Base-by-base conservation (phyloP, 345 rosid species). In the Euclidium syriacum region DNA sequence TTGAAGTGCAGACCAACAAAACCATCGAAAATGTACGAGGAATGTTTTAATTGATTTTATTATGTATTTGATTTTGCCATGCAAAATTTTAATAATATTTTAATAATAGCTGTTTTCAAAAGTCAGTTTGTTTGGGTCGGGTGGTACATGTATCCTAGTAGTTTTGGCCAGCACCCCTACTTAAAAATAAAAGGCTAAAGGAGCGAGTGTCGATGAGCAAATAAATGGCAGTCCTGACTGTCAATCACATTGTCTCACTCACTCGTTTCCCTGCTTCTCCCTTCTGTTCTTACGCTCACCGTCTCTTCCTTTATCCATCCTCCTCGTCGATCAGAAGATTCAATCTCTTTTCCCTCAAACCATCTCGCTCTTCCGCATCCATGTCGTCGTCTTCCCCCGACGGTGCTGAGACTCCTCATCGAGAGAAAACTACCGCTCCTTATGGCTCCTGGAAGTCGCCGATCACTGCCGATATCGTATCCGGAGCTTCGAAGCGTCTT, bases 371-470 rank as follows among this genome's bases (percentile, higher is more conserved):
- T 39, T 35, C 15, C 18, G 64, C 20, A 20, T 23, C 73, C 4
- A 82, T 83, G 91, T 80, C 97, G n/a, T 78, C 83, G 61, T 81
- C 91, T 14, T 19, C 62, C 7, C 54, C 52, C 8, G 22, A 52
- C 23, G 16, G 1, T 19, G 51, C 41, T 6, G 44, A 49, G 15
- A 23, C 58, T 1, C 60, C 58, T n/a, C n/a, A n/a, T 20, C 54
- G 27, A 24, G 74, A 74, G 43, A 75, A 65, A 68, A 40, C 72
- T 50, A 77, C 80, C 1, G 85, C 96, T 48, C 95, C 96, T 6
- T 92, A 82, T 16, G 99, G 99, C 55, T 83, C 97, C 17, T 92
- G 97, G 97, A 85, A 81, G 63, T 92, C 99, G 11, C 98, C 96
- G 5, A 82, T 92, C 73, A 82, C 97, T 14, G 90, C 97, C 49